Evolutionary conservation across 2,329 filamentous ascomycete genomes (phyloP).

Genomic region (Trichoderma citrinoviride): DNA sequence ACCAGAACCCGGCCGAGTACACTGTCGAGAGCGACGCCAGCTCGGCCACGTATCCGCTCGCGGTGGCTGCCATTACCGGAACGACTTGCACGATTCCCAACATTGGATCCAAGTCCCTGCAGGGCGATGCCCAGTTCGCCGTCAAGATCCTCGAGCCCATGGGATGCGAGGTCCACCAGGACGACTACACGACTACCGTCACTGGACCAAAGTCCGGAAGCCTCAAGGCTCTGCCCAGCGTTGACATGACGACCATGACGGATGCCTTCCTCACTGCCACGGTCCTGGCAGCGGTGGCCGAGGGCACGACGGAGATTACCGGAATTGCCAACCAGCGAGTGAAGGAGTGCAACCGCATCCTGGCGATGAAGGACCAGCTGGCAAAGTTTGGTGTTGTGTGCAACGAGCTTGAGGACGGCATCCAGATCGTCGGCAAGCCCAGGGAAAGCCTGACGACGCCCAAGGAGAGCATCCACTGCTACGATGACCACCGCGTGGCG

Average conservation of each 20-base stretch:
- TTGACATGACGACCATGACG: conserved; percentile 99
- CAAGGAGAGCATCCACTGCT: conserved; percentile 75
- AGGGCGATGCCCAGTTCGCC: conserved; percentile 93
- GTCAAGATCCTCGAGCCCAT: conserved; percentile 86
- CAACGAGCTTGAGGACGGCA: conserved; percentile 89
- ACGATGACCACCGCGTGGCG: conserved; percentile 95
- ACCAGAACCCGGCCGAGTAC: conserved; percentile 82
- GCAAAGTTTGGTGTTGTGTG: conserved; percentile 89
- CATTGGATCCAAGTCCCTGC: conserved; percentile 86
- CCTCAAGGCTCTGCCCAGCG: conserved; percentile 71
- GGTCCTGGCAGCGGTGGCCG: conserved; percentile 85
- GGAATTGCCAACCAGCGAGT: conserved; percentile 97
- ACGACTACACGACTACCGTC: conserved; percentile 82
- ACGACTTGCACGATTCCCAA: conserved; percentile 96
- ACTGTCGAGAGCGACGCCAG: conserved; percentile 95
- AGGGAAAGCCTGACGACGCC: conserved; percentile 52
- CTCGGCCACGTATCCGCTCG: conserved; percentile 93
- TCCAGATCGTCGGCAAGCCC: conserved; percentile 63
- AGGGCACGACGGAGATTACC: conserved; percentile 78
- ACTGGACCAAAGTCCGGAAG: conserved; percentile 76
- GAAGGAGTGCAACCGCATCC: conserved; percentile 96
- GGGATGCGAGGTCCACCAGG: conserved; percentile 89
- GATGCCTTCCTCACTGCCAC: conserved; percentile 96
- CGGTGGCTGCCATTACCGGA: conserved; percentile 91
- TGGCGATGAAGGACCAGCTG: conserved; percentile 91